Conservation (phyloP, 1,284 basidiomycete genomes). For the Ganoderma meredithae region DNA sequence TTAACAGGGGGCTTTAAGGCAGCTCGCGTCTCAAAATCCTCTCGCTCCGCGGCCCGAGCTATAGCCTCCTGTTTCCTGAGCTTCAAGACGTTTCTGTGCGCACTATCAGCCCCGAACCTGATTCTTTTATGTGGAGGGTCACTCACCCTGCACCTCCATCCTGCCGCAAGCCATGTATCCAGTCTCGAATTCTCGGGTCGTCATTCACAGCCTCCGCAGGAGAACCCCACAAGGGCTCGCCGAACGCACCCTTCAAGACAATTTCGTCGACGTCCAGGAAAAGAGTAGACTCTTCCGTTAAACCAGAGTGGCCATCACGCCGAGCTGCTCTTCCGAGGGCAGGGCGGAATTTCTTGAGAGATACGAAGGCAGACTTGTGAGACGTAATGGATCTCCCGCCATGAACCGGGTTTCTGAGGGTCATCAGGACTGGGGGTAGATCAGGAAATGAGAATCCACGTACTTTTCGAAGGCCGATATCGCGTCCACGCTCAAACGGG, state of each 20-base stretch:
- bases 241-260: conserved; percentile 47
- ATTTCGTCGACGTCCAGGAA: conserved; percentile 56
- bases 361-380: conserved; percentile 43
- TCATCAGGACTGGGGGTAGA: background rate
- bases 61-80: conserved; percentile 44
- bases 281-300: conserved; percentile 48
- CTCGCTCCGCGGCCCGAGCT: conserved; percentile 17
- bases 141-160: conserved; percentile 62
- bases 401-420: conserved; percentile 24
- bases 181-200: conserved; percentile 49
- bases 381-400: conserved; percentile 40
- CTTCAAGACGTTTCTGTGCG: conserved; percentile 53
- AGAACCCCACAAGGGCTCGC: conserved; percentile 52
- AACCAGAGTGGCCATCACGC: conserved; percentile 37
- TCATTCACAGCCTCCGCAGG: conserved; percentile 51
- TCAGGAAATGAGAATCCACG: conserved; percentile 11
- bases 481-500: conserved; percentile 49
- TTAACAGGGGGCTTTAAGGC: background rate
- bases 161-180: conserved; percentile 57
- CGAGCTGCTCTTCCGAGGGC: conserved; percentile 57
- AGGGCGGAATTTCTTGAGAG: conserved; percentile 53
- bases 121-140: background rate
- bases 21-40: conserved; percentile 2
- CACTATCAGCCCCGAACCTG: background rate
- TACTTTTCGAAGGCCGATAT: conserved; percentile 44